phyloP scores from a whole-genome alignment of 371 early-diverging fungal species.

The Lichtheimia ornata region DNA sequence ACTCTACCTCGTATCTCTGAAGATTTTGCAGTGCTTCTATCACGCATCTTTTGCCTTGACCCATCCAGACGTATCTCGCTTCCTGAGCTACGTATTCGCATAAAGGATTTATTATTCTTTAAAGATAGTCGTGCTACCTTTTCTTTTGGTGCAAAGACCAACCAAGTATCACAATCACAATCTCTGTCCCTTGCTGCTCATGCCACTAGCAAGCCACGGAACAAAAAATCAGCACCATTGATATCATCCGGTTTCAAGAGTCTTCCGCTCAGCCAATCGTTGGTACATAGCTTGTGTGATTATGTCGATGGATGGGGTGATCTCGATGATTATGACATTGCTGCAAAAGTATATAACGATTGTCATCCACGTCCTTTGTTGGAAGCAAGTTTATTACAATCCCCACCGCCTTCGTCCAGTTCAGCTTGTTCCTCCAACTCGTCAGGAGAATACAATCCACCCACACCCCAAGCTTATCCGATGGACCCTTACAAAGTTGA shows the following conservation, averaged over 20 bases:
- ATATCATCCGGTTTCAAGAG: too few relatives aligned
- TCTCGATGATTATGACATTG: too few relatives aligned
- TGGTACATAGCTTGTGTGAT: conserved; percentile 5
- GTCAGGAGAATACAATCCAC: too few relatives aligned
- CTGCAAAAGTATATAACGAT: too few relatives aligned
- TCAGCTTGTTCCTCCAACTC: too few relatives aligned
- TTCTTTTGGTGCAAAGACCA: conserved; percentile 74
- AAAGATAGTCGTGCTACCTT: conserved; percentile 82
- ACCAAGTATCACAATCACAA: not conserved
- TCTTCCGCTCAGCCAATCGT: not conserved
- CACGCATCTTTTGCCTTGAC: conserved; percentile 74
- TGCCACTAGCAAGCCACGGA: too few relatives aligned
- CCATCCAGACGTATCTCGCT: conserved; percentile 74
- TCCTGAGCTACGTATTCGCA: conserved; percentile 58
- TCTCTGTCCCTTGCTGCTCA: not conserved
- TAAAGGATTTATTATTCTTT: conserved; percentile 70
- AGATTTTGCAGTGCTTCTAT: conserved; percentile 70
- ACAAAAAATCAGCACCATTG: too few relatives aligned
- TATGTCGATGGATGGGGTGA: conserved; percentile 5
- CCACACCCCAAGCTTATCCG: too few relatives aligned
- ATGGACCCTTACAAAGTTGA: too few relatives aligned
- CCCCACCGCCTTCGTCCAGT: too few relatives aligned
- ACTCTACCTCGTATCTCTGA: conserved; percentile 69
- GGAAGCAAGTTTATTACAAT: too few relatives aligned
- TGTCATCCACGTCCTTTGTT: too few relatives aligned